Percentiles rank a stretch among this genome's conserved stretches.
These are phyloP conservation scores for Medicago ruthenica DNA, from an alignment of 306 rosid species.

Conservation along the genomic window DNA sequence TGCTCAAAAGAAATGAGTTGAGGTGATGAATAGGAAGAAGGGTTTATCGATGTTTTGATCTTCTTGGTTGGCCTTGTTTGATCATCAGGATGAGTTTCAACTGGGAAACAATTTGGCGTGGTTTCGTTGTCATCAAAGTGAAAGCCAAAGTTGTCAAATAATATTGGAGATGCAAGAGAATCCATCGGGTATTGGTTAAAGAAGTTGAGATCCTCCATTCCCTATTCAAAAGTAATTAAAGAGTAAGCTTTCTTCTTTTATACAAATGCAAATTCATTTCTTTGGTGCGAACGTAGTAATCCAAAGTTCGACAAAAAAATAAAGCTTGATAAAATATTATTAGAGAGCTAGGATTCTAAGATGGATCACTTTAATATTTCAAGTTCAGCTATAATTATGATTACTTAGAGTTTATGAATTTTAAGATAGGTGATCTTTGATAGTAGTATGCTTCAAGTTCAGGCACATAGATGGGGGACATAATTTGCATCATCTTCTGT, in stretches of 20 bases:
- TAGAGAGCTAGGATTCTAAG: too few relatives aligned
- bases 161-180: conserved; percentile 18
- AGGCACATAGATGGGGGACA: conserved; percentile 42
- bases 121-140: conserved; percentile 10
- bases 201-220: conserved; percentile 37
- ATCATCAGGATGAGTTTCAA: conserved; percentile 12
- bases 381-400: too few relatives aligned
- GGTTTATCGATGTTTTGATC: conserved; percentile 37
- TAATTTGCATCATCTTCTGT: conserved; percentile 44
- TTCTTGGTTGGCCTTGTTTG: conserved; percentile 40
- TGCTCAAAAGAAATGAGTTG: conserved; percentile 67
- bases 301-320: background rate
- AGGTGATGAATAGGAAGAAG: conserved; percentile 51
- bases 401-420: background rate
- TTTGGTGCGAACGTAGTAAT: too few relatives aligned
- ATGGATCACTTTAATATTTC: too few relatives aligned
- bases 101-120: conserved; percentile 34
- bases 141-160: conserved; percentile 15
- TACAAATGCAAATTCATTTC: background rate
- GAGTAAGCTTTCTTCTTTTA: background rate
- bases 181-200: conserved; percentile 46
- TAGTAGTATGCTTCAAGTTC: conserved; percentile 45
- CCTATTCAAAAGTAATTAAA: conserved; percentile 25
- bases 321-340: background rate
- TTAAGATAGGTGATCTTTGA: background rate